These are phyloP conservation scores for Rhizophagus sp. DNA, from an alignment of 192 early-diverging fungal genomes.

Conservation along the genomic window DNA sequence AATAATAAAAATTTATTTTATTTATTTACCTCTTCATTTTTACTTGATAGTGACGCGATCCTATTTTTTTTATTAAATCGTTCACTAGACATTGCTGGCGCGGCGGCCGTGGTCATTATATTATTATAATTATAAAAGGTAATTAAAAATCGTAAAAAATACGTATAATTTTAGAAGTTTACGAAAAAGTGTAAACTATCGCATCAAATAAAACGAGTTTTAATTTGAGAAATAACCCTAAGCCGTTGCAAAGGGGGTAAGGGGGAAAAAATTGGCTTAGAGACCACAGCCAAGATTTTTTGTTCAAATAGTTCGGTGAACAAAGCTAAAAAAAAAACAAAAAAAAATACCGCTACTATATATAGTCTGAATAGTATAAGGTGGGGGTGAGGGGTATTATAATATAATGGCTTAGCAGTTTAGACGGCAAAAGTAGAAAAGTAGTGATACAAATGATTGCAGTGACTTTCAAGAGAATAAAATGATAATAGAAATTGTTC, in stretches of 20 bases:
- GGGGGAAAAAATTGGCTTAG: neutral
- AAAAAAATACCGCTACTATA: neutral
- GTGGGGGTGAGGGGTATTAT: neutral
- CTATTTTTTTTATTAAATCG: slow-evolving; percentile 22
- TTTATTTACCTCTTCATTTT: slow-evolving; percentile 26
- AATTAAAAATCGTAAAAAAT: neutral
- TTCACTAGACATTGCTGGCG: slow-evolving; percentile 27
- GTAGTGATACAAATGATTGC: slow-evolving; percentile 18
- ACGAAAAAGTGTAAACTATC: neutral
- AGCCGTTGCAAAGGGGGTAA: neutral
- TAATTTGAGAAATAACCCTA: neutral
- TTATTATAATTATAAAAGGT: neutral
- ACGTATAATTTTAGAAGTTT: neutral
- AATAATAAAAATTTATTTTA: neutral
- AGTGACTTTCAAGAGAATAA: neutral
- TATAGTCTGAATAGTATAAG: neutral
- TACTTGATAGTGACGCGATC: slow-evolving; percentile 25
- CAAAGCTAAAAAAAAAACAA: neutral
- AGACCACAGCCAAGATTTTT: slow-evolving; percentile 12
- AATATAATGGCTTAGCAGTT: slow-evolving; percentile 5
- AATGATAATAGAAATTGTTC: neutral
- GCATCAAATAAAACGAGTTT: neutral
- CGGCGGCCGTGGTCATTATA: slow-evolving; percentile 29
- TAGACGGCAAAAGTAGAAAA: neutral
- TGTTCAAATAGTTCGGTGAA: neutral